phyloP scores from a whole-genome alignment of 805 yeast species.

The Wickerhamomyces ciferrii region DNA sequence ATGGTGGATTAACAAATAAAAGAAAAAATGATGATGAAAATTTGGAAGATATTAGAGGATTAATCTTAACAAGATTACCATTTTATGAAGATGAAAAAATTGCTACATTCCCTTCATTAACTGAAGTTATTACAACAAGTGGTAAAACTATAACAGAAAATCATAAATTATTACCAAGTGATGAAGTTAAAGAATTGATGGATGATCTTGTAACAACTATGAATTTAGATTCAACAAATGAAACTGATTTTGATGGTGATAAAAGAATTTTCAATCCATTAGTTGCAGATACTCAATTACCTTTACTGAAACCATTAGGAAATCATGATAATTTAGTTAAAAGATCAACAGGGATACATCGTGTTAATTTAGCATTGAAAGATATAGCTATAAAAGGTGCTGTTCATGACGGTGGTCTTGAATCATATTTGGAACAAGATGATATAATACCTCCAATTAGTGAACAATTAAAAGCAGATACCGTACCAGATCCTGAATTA shows the following conservation, averaged over 20 bases:
- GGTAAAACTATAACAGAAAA: constrained; percentile 19
- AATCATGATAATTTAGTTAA: constrained; percentile 21
- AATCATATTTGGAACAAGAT: constrained; percentile 9
- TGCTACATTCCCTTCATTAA: constrained; percentile 43
- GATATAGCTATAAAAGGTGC: constrained; percentile 10
- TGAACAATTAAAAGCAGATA: constrained; percentile 12
- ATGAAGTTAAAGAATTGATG: constrained; percentile 37
- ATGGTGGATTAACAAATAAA: constrained; percentile 13
- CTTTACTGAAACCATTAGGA: constrained; percentile 8
- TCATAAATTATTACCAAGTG: constrained; percentile 27
- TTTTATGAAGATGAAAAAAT: constrained; percentile 70
- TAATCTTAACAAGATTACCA: constrained; percentile 56
- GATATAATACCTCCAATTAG: constrained; percentile 25
- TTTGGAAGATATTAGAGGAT: constrained; percentile 27
- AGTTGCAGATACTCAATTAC: constrained; percentile 7
- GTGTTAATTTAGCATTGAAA: constrained; percentile 12
- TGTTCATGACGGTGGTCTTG: constrained; percentile 1
- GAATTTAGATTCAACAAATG: constrained; percentile 31
- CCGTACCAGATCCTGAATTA: constrained; percentile 11
- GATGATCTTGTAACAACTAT: constrained; percentile 35
- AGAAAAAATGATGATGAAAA: constrained; percentile 16
- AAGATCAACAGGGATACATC: constrained; percentile 19
- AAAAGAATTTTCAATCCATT: constrained; percentile 15
- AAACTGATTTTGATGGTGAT: constrained; percentile 18
- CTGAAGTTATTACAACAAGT: constrained; percentile 28